These are phyloP conservation scores for Schwanniomyces sp. DNA, from an alignment of 805 yeast species.

Conservation along the genomic window DNA sequence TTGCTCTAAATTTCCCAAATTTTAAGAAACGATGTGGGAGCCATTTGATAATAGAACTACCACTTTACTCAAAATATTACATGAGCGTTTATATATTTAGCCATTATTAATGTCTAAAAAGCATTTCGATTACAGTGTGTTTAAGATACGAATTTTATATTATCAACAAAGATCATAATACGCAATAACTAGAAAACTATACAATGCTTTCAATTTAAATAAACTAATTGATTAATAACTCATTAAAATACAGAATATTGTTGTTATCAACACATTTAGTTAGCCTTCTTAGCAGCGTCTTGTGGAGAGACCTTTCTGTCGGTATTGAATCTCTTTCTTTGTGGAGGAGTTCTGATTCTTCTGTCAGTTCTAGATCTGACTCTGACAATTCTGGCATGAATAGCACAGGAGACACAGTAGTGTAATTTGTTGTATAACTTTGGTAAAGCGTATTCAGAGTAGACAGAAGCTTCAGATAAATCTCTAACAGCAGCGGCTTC, in stretches of 20 bases:
- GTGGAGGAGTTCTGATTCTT: conserved; percentile 98
- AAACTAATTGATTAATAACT: conserved; percentile 3
- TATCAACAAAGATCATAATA: conserved; percentile 3
- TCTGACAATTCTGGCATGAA: conserved; percentile 99
- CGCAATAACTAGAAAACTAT: conserved; percentile 2
- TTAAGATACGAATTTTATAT: background rate
- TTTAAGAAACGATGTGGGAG: no score
- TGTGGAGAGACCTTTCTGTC: conserved; percentile 96
- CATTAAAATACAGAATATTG: conserved; percentile 2
- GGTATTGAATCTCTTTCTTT: conserved; percentile 96
- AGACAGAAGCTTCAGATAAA: conserved; percentile 98
- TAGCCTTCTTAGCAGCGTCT: conserved; percentile 95
- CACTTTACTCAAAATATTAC: no score
- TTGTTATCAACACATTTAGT: conserved; percentile 9
- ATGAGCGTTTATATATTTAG: no score
- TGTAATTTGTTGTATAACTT: conserved; percentile 99
- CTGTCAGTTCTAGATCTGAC: conserved; percentile 99
- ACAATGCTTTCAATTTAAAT: conserved; percentile 1
- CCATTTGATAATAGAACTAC: no score
- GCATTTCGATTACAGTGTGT: background rate
- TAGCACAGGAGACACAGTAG: conserved; percentile 99
- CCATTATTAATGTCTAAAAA: no score
- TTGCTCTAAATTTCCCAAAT: background rate
- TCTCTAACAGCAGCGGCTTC: conserved; percentile 99
- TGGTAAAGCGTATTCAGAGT: conserved; percentile 99